These are phyloP conservation scores for Citrus cavaleriei DNA, from an alignment of 345 rosid genomes.

Conservation along the genomic window DNA sequence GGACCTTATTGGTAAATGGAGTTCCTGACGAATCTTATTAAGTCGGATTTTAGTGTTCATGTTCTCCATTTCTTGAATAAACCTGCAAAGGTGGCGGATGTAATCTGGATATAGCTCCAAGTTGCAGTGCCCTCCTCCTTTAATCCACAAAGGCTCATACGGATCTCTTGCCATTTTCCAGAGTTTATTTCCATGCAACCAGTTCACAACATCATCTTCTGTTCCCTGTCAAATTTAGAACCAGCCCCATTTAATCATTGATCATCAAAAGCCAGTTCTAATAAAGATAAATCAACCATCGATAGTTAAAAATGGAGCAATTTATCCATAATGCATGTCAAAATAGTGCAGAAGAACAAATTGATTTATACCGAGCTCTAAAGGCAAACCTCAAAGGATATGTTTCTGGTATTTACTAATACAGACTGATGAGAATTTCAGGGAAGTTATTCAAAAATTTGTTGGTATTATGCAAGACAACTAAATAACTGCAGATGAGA, in stretches of 20 bases:
- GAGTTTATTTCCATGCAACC: slow-evolving; percentile 89
- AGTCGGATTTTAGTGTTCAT: slow-evolving; percentile 64
- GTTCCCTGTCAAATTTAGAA: slow-evolving; percentile 59
- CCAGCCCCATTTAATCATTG: not conserved
- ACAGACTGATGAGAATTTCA: too few species aligned
- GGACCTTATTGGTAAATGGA: slow-evolving; percentile 39
- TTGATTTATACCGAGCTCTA: too few species aligned
- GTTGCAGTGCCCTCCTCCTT: slow-evolving; percentile 99
- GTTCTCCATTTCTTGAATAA: slow-evolving; percentile 88
- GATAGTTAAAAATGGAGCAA: not conserved
- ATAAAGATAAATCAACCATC: not conserved
- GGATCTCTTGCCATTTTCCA: slow-evolving; percentile 94
- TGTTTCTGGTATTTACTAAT: too few species aligned
- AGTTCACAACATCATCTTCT: slow-evolving; percentile 95
- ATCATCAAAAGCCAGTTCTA: not conserved
- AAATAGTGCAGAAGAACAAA: not conserved
- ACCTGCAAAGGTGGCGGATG: slow-evolving; percentile 78
- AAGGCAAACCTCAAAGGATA: too few species aligned
- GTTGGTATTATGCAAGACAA: not conserved
- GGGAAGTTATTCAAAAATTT: not conserved
- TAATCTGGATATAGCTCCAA: slow-evolving; percentile 94
- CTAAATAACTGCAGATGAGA: not conserved
- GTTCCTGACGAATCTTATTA: slow-evolving; percentile 60
- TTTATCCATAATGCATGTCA: not conserved
- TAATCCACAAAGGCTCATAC: slow-evolving; percentile 93